Percentiles rank a stretch among this genome's conserved stretches.
phyloP scores from a whole-genome alignment of 805 yeast genomes.

The Candida xyloterini region DNA sequence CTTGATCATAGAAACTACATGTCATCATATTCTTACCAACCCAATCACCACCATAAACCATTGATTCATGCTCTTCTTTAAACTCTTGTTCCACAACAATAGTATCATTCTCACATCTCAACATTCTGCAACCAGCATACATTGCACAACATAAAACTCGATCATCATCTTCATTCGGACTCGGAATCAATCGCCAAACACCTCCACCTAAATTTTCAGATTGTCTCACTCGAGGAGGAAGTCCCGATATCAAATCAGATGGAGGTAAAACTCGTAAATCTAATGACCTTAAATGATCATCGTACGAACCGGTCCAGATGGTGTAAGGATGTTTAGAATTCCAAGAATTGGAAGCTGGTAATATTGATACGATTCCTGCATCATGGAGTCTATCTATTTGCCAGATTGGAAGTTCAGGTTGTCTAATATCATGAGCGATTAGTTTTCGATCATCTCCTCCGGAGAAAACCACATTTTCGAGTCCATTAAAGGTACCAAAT shows the following conservation, averaged over 20 bases:
- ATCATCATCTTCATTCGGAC: conserved; percentile 39
- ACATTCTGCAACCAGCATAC: conserved; percentile 89
- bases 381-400: conserved; percentile 60
- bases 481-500: conserved; percentile 55
- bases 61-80: conserved; percentile 77
- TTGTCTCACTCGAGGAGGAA: conserved; percentile 47
- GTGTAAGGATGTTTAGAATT: conserved; percentile 38
- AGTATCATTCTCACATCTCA: conserved; percentile 36
- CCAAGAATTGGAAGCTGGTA: conserved; percentile 51
- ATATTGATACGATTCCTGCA: conserved; percentile 88
- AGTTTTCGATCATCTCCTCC: conserved; percentile 90
- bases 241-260: conserved; percentile 40
- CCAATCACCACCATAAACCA: conserved; percentile 98
- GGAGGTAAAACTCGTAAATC: conserved; percentile 61
- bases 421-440: conserved; percentile 67
- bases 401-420: conserved; percentile 34
- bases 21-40: conserved; percentile 56
- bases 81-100: conserved; percentile 40
- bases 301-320: conserved; percentile 89
- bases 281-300: conserved; percentile 66
- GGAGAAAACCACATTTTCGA: conserved; percentile 60
- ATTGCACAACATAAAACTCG: conserved; percentile 80
- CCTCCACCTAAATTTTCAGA: conserved; percentile 78
- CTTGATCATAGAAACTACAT: conserved; percentile 88
- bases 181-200: conserved; percentile 85